Base-by-base conservation (phyloP, 108 stramenopile genomes). In the Nannochloropsis salina region DNA sequence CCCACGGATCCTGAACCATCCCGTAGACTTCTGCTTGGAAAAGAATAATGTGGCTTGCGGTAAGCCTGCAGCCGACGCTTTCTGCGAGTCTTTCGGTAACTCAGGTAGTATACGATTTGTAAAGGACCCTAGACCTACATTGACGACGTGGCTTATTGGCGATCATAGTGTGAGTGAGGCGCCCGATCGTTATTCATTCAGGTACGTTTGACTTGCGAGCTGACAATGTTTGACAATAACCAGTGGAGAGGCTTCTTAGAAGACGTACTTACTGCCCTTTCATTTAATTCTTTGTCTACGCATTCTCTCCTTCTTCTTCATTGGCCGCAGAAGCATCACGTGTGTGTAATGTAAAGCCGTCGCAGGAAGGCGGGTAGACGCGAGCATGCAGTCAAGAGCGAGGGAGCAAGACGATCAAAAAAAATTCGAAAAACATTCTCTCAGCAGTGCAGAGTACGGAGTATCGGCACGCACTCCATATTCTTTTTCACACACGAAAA, bases 301-400 rank as follows among this genome's bases (percentile, higher is more conserved):
- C 61, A 74, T n/a, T 74, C 61, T n/a, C n/a, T n/a, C 61, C 61
- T 74, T n/a, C 61, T n/a, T 74, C 61, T 74, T 6, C 61, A 74
- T n/a, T n/a, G 3, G 15, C 61, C 15, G n/a, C 61, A 74, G 61
- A n/a, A 74, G 61, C n/a, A 74, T 74, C 61, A 74, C 61, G 8
- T 74, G 61, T 74, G 61, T 74, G n/a, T 74, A 74, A 2, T n/a
- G 31, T 31, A 1, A 31, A 31, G 31, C 31, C 31, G 31, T 31
- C 31, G 31, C 31, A 31, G 31, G 31, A 31, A 31, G 31, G 31
- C 31, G 31, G 31, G 31, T 31, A 31, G 31, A 31, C 0, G 31
- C 31, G 31, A 31, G 31, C 31, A 31, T 31, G 31, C 31, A 31
- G 31, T 31, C 31, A 31, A 31, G 31, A 31, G 31, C 31, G 31